These are phyloP conservation scores for Adansonia gregorii DNA, from an alignment of 441 rosid genomes.

Conservation along the genomic window DNA sequence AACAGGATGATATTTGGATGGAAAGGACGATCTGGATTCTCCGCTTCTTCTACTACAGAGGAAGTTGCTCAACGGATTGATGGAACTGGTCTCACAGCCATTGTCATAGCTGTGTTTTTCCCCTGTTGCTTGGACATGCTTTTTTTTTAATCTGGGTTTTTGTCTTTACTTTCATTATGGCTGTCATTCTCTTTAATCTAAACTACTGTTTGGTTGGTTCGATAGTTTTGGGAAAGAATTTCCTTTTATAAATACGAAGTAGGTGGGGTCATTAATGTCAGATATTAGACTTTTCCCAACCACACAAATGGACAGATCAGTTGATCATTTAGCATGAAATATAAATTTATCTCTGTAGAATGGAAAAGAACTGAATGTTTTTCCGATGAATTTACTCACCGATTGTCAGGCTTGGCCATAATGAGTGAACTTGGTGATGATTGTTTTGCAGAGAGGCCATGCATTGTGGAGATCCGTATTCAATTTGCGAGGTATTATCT, in stretches of 20 bases:
- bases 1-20: slow-evolving; percentile 55
- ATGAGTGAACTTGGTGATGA: slow-evolving; percentile 6
- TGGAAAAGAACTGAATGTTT: background rate
- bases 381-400: background rate
- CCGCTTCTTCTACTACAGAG: slow-evolving; percentile 59
- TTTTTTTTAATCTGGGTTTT: background rate
- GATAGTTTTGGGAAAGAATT: background rate
- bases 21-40: slow-evolving; percentile 66
- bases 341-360: background rate
- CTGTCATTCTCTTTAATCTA: background rate
- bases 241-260: background rate
- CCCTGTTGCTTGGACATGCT: background rate
- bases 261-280: too few species aligned
- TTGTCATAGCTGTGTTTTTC: slow-evolving; percentile 47
- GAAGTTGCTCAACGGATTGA: slow-evolving; percentile 56
- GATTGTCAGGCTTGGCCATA: background rate
- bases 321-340: background rate
- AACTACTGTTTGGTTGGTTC: background rate
- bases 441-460: background rate
- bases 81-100: slow-evolving; percentile 61
- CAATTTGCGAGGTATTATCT: too few species aligned
- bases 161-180: background rate
- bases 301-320: background rate
- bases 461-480: too few species aligned
- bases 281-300: too few species aligned